A percentile compares a stretch with the other conserved stretches of the same genome.
Evolutionary conservation across 352 stramenopile species (phyloP).

Genomic region (Globisporangium yorkense): DNA sequence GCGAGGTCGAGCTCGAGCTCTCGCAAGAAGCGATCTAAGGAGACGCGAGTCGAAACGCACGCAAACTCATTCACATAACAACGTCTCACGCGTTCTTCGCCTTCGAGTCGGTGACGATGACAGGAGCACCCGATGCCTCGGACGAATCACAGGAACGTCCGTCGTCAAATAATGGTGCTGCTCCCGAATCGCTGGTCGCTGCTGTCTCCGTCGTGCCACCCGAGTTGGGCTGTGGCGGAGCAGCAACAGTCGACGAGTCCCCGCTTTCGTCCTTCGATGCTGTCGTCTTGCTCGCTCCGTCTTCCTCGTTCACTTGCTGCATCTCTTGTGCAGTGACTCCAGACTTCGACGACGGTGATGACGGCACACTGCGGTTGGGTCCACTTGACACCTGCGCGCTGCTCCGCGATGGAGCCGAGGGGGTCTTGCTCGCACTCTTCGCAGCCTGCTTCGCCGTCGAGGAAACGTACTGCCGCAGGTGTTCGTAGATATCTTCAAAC

Average conservation of each 20-base stretch:
- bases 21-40: too few relatives aligned
- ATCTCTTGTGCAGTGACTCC: too few relatives aligned
- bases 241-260: background rate
- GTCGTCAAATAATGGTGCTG: background rate
- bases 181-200: background rate
- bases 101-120: too few relatives aligned
- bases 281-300: background rate
- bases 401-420: background rate
- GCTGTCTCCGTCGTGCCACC: background rate
- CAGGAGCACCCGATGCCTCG: background rate
- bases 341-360: background rate
- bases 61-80: too few relatives aligned
- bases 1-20: background rate
- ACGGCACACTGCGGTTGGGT: background rate
- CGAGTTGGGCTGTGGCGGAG: background rate
- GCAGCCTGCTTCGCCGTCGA: background rate
- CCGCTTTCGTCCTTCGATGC: background rate
- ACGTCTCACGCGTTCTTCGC: too few relatives aligned
- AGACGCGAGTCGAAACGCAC: too few relatives aligned
- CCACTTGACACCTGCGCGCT: background rate
- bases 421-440: slow-evolving; percentile 2
- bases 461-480: slow-evolving; percentile 26
- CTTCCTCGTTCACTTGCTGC: background rate
- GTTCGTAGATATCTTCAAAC: slow-evolving; percentile 57
- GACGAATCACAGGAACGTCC: background rate